phyloP scores from a whole-genome alignment of 2,329 filamentous ascomycete genomes.

The Aspergillus sp. region DNA sequence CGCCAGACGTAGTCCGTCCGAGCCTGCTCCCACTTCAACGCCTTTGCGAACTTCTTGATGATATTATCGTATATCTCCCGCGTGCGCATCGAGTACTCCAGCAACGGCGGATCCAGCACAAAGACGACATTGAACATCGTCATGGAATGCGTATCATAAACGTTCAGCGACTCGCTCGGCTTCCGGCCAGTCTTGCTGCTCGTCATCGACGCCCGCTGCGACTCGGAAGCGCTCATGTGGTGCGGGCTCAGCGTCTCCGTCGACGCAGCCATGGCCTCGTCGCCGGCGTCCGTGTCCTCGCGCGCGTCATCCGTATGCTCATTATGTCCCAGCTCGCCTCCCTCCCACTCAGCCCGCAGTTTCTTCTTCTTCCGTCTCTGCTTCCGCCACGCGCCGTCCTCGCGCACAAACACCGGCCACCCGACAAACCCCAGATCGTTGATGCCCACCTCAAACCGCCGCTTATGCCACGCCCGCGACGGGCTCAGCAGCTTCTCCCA shows the following conservation, averaged over 20 bases:
- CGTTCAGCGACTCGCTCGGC: constrained; percentile 24
- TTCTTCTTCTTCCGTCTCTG: constrained; percentile 49
- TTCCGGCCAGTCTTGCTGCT: constrained; percentile 22
- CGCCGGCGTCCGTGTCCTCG: constrained; percentile 26
- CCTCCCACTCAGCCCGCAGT: constrained; percentile 28
- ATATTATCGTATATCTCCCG: constrained; percentile 86
- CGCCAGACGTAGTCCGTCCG: constrained; percentile 88
- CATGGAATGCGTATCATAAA: constrained; percentile 62
- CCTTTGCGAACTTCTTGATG: constrained; percentile 88
- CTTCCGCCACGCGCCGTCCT: constrained; percentile 74
- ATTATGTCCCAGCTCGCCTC: constrained; percentile 36
- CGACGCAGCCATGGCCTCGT: constrained; percentile 14
- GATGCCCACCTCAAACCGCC: constrained; percentile 75
- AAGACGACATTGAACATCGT: constrained; percentile 99
- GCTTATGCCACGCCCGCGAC: constrained; percentile 73
- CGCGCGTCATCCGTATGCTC: constrained; percentile 35
- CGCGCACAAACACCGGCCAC: constrained; percentile 77
- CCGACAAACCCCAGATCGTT: constrained; percentile 79
- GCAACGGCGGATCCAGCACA: constrained; percentile 74
- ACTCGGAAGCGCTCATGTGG: constrained; percentile 20
- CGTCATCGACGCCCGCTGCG: constrained; percentile 22
- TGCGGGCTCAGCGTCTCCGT: constrained; percentile 25
- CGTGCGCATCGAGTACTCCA: constrained; percentile 70
- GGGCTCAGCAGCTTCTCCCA: constrained; percentile 79
- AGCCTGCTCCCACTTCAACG: constrained; percentile 88